These are phyloP conservation scores for Acarospora socialis DNA, from an alignment of 2,329 filamentous ascomycete species.

Conservation along the genomic window DNA sequence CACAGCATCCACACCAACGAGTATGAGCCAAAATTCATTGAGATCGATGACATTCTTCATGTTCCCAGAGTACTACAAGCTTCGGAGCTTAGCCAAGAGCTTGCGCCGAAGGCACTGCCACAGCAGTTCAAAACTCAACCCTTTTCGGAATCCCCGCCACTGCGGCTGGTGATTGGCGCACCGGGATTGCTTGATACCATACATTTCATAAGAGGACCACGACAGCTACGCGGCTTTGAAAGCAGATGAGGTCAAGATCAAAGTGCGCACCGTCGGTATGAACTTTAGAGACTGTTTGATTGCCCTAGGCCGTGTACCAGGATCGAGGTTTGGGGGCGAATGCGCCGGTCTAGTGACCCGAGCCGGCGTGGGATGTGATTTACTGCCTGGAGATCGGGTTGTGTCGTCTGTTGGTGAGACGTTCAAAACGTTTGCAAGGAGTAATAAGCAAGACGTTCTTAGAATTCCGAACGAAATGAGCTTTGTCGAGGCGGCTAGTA, in stretches of 20 bases:
- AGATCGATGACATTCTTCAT: slow-evolving; percentile 2
- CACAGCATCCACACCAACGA: neutral
- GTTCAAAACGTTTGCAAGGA: slow-evolving; percentile 1
- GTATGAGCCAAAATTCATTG: slow-evolving; percentile 2
- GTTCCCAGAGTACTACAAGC: slow-evolving; percentile 1
- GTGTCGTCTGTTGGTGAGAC: neutral
- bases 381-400: slow-evolving; percentile 6
- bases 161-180: slow-evolving; percentile 8
- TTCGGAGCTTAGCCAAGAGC: neutral
- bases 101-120: neutral
- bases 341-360: slow-evolving; percentile 7
- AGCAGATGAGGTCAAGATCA: slow-evolving; percentile 15
- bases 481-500: slow-evolving; percentile 9
- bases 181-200: slow-evolving; percentile 17
- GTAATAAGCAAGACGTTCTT: slow-evolving; percentile 4
- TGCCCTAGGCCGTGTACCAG: slow-evolving; percentile 11
- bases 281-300: slow-evolving; percentile 17
- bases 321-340: slow-evolving; percentile 3
- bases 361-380: neutral
- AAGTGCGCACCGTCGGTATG: slow-evolving; percentile 15
- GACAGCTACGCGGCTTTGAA: slow-evolving; percentile 5
- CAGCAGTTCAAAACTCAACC: neutral
- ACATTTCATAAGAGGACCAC: slow-evolving; percentile 13
- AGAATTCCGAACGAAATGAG: slow-evolving; percentile 7
- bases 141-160: slow-evolving; percentile 4